A percentile compares a stretch with the other conserved stretches of the same genome.
Evolutionary conservation across 306 rosid species (phyloP).

Genomic region (Corylus americana): DNA sequence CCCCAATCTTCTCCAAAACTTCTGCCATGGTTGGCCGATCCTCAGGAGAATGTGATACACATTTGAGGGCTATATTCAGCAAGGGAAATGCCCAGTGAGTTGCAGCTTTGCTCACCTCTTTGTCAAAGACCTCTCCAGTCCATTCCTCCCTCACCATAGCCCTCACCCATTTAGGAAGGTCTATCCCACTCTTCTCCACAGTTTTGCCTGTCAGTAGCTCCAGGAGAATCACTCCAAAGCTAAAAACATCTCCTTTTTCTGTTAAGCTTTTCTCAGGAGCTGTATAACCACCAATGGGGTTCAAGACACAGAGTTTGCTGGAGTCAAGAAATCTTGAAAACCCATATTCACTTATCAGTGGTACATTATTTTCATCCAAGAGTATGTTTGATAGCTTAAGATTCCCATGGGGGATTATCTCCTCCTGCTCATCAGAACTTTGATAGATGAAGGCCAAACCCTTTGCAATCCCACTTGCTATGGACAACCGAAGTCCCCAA

Average conservation of each 20-base stretch:
- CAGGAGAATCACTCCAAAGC: constrained; percentile 67
- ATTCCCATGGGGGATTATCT: constrained; percentile 69
- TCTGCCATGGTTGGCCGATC: constrained; percentile 53
- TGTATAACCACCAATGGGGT: constrained; percentile 47
- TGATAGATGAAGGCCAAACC: constrained; percentile 58
- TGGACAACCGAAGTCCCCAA: constrained; percentile 56
- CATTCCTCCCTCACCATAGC: constrained; percentile 80
- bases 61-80: constrained; percentile 48
- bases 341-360: constrained; percentile 73
- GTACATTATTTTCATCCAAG: constrained; percentile 49
- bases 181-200: constrained; percentile 51
- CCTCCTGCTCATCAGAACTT: constrained; percentile 33
- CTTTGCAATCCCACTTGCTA: constrained; percentile 67
- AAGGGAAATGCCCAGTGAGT: constrained; percentile 48
- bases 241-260: constrained; percentile 61
- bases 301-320: constrained; percentile 27
- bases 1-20: constrained; percentile 54
- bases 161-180: constrained; percentile 76
- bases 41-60: constrained; percentile 54
- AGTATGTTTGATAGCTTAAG: constrained; percentile 76
- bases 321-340: constrained; percentile 55
- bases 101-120: constrained; percentile 44
- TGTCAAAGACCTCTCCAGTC: constrained; percentile 86
- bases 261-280: constrained; percentile 63
- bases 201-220: constrained; percentile 67